Conservation (phyloP, 345 rosid genomes). For the Carallia brachiata region DNA sequence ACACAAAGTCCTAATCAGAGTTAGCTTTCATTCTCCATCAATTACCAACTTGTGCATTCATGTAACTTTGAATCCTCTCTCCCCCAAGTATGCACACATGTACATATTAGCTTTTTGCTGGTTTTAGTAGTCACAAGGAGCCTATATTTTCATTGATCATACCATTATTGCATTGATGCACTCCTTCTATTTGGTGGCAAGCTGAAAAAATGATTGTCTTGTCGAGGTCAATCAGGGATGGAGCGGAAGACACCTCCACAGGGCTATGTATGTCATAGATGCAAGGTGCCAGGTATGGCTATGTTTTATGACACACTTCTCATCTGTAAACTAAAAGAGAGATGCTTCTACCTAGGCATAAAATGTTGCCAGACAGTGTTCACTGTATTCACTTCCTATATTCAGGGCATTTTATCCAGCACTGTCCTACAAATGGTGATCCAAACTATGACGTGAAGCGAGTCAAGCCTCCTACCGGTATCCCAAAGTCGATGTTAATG, state of each 20-base stretch:
- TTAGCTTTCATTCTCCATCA: too few relatives aligned
- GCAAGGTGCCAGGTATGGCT: slow-evolving; percentile 84
- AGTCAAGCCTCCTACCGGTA: slow-evolving; percentile 96
- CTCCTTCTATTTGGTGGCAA: slow-evolving; percentile 3
- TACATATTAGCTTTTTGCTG: background rate
- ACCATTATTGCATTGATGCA: background rate
- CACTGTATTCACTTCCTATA: background rate
- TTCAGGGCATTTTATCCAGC: slow-evolving; percentile 97
- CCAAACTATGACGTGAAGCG: slow-evolving; percentile 85
- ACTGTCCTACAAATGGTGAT: slow-evolving; percentile 98
- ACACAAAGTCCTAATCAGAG: too few relatives aligned
- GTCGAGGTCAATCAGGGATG: slow-evolving; percentile 56
- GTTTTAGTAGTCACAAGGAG: slow-evolving; percentile 9
- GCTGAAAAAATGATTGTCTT: slow-evolving; percentile 22
- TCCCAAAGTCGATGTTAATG: slow-evolving; percentile 97
- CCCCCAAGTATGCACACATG: background rate
- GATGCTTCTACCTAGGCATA: background rate
- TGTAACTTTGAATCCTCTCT: too few relatives aligned
- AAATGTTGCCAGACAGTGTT: background rate
- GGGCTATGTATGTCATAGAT: slow-evolving; percentile 94
- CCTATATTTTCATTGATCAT: slow-evolving; percentile 8
- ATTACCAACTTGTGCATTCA: too few relatives aligned
- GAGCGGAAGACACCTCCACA: slow-evolving; percentile 97
- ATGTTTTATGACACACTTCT: background rate
- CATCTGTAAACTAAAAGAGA: background rate